Conservation (phyloP, 805 yeast species). For the Candida arabinofermentans region DNA sequence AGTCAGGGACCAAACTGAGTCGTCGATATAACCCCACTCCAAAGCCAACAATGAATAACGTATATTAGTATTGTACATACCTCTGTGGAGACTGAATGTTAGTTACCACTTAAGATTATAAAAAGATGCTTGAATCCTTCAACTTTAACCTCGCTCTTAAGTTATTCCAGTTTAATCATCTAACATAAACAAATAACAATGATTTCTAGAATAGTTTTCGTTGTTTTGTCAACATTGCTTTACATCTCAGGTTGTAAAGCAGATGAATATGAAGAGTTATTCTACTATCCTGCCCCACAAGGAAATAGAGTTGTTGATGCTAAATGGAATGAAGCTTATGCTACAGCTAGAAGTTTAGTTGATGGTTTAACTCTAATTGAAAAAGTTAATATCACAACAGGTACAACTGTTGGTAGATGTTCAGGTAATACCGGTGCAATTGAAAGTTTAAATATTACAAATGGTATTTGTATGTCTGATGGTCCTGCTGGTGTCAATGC, state of each 20-base stretch:
- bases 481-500: constrained; percentile 62
- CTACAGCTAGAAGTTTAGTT: constrained; percentile 51
- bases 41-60: too few relatives aligned
- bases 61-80: too few relatives aligned
- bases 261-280: not conserved
- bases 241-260: not conserved
- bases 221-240: not conserved
- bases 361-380: constrained; percentile 54
- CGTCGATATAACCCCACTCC: too few relatives aligned
- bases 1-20: too few relatives aligned
- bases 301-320: constrained; percentile 20
- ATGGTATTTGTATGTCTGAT: constrained; percentile 55
- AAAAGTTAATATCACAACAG: constrained; percentile 60
- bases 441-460: constrained; percentile 53
- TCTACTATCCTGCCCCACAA: constrained; percentile 14
- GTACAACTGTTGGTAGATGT: constrained; percentile 22
- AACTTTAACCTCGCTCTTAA: too few relatives aligned
- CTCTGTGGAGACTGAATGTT: too few relatives aligned
- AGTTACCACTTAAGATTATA: too few relatives aligned
- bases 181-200: not conserved
- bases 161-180: too few relatives aligned
- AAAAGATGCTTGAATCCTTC: too few relatives aligned
- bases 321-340: constrained; percentile 53
- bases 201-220: not conserved
- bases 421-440: constrained; percentile 58